These are phyloP conservation scores for Mikania micrantha DNA, from an alignment of 129 eudicot species.

Conservation along the genomic window DNA sequence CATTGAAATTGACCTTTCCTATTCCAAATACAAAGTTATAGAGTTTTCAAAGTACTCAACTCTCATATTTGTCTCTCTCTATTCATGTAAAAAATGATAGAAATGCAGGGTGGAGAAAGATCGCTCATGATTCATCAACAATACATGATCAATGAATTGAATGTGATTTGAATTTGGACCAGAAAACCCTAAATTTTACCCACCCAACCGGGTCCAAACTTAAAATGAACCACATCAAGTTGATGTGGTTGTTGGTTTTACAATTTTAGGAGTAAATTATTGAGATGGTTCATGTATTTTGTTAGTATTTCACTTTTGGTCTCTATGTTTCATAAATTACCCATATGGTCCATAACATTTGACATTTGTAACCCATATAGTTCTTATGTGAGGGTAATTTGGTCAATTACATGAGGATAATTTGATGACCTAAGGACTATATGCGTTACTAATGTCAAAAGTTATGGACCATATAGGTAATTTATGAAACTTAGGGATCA, in stretches of 20 bases:
- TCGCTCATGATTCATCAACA: background rate
- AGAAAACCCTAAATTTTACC: background rate
- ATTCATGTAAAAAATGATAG: slow-evolving; percentile 14
- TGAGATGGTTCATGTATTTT: too few relatives aligned
- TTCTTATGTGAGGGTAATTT: too few relatives aligned
- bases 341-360: too few relatives aligned
- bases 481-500: too few relatives aligned
- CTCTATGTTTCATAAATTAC: too few relatives aligned
- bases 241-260: background rate
- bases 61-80: slow-evolving; percentile 24
- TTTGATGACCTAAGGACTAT: too few relatives aligned
- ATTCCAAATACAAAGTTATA: slow-evolving; percentile 16
- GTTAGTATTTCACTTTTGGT: too few relatives aligned
- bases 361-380: too few relatives aligned
- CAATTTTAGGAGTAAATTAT: background rate
- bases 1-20: slow-evolving; percentile 10
- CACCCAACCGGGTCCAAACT: background rate
- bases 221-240: background rate
- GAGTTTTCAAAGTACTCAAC: slow-evolving; percentile 25
- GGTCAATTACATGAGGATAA: too few relatives aligned
- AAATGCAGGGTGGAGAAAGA: slow-evolving; percentile 4
- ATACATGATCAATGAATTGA: slow-evolving; percentile 2
- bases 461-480: too few relatives aligned
- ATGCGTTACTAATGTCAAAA: too few relatives aligned
- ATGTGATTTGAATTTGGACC: slow-evolving; percentile 4